Percentiles rank a stretch among this genome's conserved stretches.
phyloP scores from a whole-genome alignment of 2,329 filamentous ascomycete genomes.

The Biscogniauxia sp. region DNA sequence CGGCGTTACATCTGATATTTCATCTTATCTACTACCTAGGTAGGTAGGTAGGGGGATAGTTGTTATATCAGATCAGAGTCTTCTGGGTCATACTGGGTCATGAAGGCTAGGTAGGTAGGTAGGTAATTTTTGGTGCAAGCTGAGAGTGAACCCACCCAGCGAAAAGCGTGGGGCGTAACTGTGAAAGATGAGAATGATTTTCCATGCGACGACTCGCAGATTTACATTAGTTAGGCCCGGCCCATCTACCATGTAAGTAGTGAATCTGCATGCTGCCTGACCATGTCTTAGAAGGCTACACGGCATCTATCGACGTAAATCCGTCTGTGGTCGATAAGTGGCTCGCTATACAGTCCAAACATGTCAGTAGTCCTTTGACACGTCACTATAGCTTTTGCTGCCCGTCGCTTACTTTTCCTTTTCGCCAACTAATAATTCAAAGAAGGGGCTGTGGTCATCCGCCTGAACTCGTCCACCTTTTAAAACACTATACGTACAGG shows the following conservation, averaged over 20 bases:
- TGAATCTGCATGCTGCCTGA: conserved; percentile 1
- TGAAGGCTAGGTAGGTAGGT: neutral
- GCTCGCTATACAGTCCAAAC: conserved; percentile 5
- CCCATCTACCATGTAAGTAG: neutral
- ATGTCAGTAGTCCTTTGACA: conserved; percentile 17
- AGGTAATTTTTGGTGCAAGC: neutral
- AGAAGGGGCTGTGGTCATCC: neutral
- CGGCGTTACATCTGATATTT: neutral
- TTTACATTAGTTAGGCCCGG: neutral
- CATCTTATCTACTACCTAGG: neutral
- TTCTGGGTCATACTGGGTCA: neutral
- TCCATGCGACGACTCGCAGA: neutral
- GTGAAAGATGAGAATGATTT: neutral
- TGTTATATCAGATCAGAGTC: neutral
- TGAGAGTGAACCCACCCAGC: neutral
- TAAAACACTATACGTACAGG: conserved; percentile 9
- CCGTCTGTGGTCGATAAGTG: neutral
- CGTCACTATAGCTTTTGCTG: conserved; percentile 9
- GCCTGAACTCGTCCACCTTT: conserved; percentile 1
- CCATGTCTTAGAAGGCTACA: conserved; percentile 1
- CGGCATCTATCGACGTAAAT: neutral
- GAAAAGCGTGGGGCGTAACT: neutral
- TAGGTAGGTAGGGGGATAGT: neutral
- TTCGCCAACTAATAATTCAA: neutral
- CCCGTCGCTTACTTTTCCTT: conserved; percentile 1